Base-by-base conservation (phyloP, 805 yeast species). In the Cyberlindnera maritima region DNA sequence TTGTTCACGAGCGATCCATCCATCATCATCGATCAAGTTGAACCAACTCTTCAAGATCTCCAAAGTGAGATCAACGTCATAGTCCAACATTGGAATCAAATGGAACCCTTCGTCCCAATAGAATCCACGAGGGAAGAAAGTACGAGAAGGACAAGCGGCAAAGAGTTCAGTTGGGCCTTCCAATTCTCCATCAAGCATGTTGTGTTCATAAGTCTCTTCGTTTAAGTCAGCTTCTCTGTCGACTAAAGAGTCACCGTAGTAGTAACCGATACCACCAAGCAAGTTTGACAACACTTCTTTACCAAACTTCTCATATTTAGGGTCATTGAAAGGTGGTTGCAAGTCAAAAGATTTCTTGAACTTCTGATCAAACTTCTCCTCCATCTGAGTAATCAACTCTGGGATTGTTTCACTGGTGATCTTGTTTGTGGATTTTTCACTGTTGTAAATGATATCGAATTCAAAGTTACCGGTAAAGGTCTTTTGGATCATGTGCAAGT, bases 51-150 rank as follows among this genome's bases (percentile, higher is more conserved):
- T 76, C 47, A 91, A 62, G 15, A 94, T 83, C 54, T 88, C 94
- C 50, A 90, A 71, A 0, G 81, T 88, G 37, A 91, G 70, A 59
- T 88, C 96, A 14, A 87, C 75, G 65, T 94, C 98, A 62, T 85
- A 91, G 40, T 85, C 84, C 56, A 87, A 65, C 33, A 94, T 70
- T 8, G 96, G 96, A 35, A 91, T 70, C 49, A 92, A 71, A 64
- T 92, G 97, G 66, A 94, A 94, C 0, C 99, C 99, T 67, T 94
- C 99, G 66, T 94, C 99, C 99, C 99, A 94, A 61, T 88, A 89
- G 61, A 94, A 94, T 0, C 99, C 99, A 53, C 99, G 76, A 3
- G 99, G 98, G 66, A 94, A 94, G 60, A 88, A 88, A 0, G 96
- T 88, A 43, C 99, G 75, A 41, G 96, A 88, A 2, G 99, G 99